Conservation (phyloP, 805 yeast genomes). For the Candida chilensis region DNA sequence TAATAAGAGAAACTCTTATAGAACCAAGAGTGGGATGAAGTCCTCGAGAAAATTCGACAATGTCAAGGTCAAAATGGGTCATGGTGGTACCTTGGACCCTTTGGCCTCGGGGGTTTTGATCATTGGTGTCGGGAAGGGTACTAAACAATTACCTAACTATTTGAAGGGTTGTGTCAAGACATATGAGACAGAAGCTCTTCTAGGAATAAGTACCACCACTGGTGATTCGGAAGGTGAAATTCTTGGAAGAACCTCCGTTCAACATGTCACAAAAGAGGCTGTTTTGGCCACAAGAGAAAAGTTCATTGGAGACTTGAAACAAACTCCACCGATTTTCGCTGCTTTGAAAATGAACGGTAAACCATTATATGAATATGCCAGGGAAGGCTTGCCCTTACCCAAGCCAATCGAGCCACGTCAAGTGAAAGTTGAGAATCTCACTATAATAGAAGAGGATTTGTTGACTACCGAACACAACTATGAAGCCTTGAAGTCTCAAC, state of each 20-base stretch:
- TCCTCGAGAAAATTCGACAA: slow-evolving; percentile 42
- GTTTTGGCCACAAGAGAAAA: slow-evolving; percentile 42
- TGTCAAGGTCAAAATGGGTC: slow-evolving; percentile 82
- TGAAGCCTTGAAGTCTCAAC: slow-evolving; percentile 26
- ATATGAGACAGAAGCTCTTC: slow-evolving; percentile 75
- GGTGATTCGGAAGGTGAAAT: slow-evolving; percentile 90
- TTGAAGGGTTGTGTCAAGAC: slow-evolving; percentile 68
- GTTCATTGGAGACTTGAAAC: slow-evolving; percentile 75
- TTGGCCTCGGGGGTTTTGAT: slow-evolving; percentile 91
- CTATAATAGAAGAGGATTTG: slow-evolving; percentile 42
- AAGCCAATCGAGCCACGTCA: slow-evolving; percentile 70
- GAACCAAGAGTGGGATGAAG: slow-evolving; percentile 29
- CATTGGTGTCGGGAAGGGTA: slow-evolving; percentile 88
- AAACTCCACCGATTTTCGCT: slow-evolving; percentile 92
- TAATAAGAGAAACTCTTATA: slow-evolving; percentile 30
- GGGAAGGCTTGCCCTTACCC: slow-evolving; percentile 81
- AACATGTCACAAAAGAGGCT: slow-evolving; percentile 46
- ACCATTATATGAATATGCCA: slow-evolving; percentile 89
- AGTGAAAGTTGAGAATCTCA: slow-evolving; percentile 49
- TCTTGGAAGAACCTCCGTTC: slow-evolving; percentile 44
- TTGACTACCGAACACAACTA: slow-evolving; percentile 50
- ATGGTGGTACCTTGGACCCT: slow-evolving; percentile 97
- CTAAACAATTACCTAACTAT: slow-evolving; percentile 68
- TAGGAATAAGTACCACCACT: slow-evolving; percentile 89
- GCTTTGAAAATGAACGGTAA: slow-evolving; percentile 93